A percentile compares a stretch with the other conserved stretches of the same genome.
Evolutionary conservation across 163 green algal species (phyloP).

Genomic region (Scenedesmus sp.): DNA sequence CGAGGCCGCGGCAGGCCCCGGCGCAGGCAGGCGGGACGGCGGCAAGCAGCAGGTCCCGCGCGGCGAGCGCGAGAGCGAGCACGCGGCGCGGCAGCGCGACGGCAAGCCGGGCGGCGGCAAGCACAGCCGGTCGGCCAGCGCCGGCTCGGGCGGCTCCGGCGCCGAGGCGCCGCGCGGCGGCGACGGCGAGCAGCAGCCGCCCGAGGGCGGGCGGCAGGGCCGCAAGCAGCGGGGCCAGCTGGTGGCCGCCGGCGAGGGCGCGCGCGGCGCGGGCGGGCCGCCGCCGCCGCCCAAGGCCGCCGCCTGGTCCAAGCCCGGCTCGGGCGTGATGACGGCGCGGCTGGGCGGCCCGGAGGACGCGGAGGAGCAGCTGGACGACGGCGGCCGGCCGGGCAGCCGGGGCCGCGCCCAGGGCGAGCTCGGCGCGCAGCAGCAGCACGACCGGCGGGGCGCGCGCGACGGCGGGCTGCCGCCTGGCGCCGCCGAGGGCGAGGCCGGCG

Average conservation of each 20-base stretch:
- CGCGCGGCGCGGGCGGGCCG: too few species aligned
- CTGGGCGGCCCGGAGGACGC: slow-evolving; percentile 37
- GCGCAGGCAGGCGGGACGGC: slow-evolving; percentile 1
- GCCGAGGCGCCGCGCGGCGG: slow-evolving; percentile 1
- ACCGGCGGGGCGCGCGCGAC: too few species aligned
- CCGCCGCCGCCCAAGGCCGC: slow-evolving; percentile 9
- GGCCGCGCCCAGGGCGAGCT: too few species aligned
- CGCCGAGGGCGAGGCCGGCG: too few species aligned
- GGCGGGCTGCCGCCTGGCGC: too few species aligned
- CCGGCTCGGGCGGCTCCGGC: slow-evolving; percentile 26
- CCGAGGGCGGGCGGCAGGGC: not conserved
- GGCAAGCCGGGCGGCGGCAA: not conserved
- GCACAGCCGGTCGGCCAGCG: slow-evolving; percentile 36
- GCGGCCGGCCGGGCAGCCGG: not conserved
- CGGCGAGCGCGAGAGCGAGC: too few species aligned
- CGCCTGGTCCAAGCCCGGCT: slow-evolving; percentile 38
- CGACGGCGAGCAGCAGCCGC: slow-evolving; percentile 12
- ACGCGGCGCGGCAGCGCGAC: too few species aligned
- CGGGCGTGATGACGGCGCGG: slow-evolving; percentile 38
- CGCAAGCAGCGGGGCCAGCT: not conserved
- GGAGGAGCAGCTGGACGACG: not conserved
- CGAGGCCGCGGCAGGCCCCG: too few species aligned
- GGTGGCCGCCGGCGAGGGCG: not conserved
- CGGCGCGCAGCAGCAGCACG: slow-evolving; percentile 3
- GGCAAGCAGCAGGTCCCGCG: not conserved